A percentile compares a stretch with the other conserved stretches of the same genome.
Conservation (phyloP, 2,329 filamentous ascomycete genomes). For the Paraphoma chrysanthemicola region DNA sequence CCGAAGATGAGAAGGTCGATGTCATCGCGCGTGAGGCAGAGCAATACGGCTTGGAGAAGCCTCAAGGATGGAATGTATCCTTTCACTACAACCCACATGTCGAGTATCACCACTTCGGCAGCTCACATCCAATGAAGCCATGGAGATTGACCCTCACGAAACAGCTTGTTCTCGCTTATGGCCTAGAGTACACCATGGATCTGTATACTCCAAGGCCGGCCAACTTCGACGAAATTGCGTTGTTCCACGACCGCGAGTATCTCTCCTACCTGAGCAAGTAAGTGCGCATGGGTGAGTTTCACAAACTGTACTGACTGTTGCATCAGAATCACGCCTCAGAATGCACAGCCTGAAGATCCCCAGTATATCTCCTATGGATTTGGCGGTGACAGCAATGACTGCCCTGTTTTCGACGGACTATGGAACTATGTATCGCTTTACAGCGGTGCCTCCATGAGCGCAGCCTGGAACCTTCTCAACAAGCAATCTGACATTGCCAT, state of each 20-base stretch:
- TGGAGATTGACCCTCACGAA: slow-evolving; percentile 97
- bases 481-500: slow-evolving; percentile 93
- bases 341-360: slow-evolving; percentile 51
- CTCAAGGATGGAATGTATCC: slow-evolving; percentile 88
- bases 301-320: too few relatives aligned
- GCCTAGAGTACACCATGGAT: slow-evolving; percentile 97
- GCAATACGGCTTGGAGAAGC: slow-evolving; percentile 74
- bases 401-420: slow-evolving; percentile 93
- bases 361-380: slow-evolving; percentile 76
- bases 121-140: slow-evolving; percentile 98
- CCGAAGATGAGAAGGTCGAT: slow-evolving; percentile 51
- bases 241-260: slow-evolving; percentile 89
- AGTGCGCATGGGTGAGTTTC: slow-evolving; percentile 5
- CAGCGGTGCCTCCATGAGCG: slow-evolving; percentile 87
- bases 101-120: slow-evolving; percentile 95
- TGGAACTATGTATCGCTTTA: slow-evolving; percentile 96
- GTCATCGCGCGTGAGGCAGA: slow-evolving; percentile 63
- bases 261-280: slow-evolving; percentile 76
- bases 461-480: slow-evolving; percentile 85
- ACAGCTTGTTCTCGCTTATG: slow-evolving; percentile 91
- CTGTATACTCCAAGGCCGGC: slow-evolving; percentile 85
- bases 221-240: slow-evolving; percentile 83
- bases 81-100: slow-evolving; percentile 96
- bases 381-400: slow-evolving; percentile 75
- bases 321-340: slow-evolving; percentile 54